Evolutionary conservation across 2,329 filamentous ascomycete genomes (phyloP), one percentile per base, ranked within the genome.

Genomic region (Sclerotinia borealis): DNA sequence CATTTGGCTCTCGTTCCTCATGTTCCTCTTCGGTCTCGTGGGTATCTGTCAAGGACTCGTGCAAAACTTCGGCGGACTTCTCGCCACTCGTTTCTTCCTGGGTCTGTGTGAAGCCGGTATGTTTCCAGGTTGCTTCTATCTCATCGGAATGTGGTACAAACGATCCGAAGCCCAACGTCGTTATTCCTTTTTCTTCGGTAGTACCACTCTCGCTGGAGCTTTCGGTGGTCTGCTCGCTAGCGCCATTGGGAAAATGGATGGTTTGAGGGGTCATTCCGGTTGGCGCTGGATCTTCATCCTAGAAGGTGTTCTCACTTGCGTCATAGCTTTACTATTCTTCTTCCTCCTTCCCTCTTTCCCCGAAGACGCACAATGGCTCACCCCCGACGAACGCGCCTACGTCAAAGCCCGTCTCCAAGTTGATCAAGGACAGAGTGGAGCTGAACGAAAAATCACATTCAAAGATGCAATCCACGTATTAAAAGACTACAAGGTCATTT

Each of bases 131-230:
- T 88, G 85, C 76, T 80, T 89, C 73, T 90, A 92, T 72, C 78
- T 93, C 9, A 86, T 92, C 66, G 86, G 90, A 64, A 93, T 93
- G 87, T 96, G 90, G 92, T 99, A 98, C 71, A 87, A 88, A 65
- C 86, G 93, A 65, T 81, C 81, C 50, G 95, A 98, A 77, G 92
- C 93, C 2, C 93, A 98, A 77, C 91, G 92, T 72, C 87, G 95
- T 36, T 97, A 93, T 77, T 90, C 88, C 19, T 93, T 98, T 80
- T 98, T 98, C 81, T 98, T 98, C 80, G 87, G 85, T 72, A 91
- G 83, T 34, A 93, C 90, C 0, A 90, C 88, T 0, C 79, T 93
- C 4, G 90, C 90, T 1, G 90, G 90, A 37, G 90, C 92, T 0
- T 97, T 96, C 71, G 92, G 91, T 49, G 92, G 92, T 2, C 82